Base-by-base conservation (phyloP, 73 alveolate species). In the Paramecium pentaurelia region DNA sequence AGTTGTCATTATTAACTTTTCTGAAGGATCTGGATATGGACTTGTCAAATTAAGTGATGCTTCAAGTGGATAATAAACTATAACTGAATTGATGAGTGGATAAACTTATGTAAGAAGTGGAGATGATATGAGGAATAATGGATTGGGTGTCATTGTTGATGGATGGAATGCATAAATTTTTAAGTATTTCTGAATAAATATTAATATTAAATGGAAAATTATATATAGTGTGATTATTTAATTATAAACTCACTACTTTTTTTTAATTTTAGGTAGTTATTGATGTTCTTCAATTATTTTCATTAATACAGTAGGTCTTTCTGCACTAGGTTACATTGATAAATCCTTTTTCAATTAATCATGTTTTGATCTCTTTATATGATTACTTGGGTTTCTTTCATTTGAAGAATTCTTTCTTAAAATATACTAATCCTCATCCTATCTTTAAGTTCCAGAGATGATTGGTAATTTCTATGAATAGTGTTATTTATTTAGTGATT, bases 131-230 rank as follows among this genome's bases (percentile, higher is more conserved):
- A 88, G 54, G 40, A 75, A 54, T 47, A 58, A 16, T 2, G 96
- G 96, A 7, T 93, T 93, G 10, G 90, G 93, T 38, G 96, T 93
- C 40, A 64, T 93, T 51, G 85, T 93, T 25, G 86, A 49, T 16
- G 93, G 85, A 6, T 93, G 90, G 77, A 93, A 93, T 64, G 86
- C 92, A n/a, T 93, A 93, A 89, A 93, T 93, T 30, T 93, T 93
- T 58, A 93, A 89, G 58, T 93, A 93, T 93, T 80, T 32, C 47
- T 80, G 91, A 80, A 8, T 11, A 30, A 22, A 22, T 22, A 22
- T 22, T 22, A 22, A 22, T 22, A 22, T 22, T 22, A 22, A 22
- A 22, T 28, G 84, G 84, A 64, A 64, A 64, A 64, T 64, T 64
- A 64, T 8, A 32, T 64, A 64, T 64, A 64, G 84, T 64, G 47